A percentile compares a stretch with the other conserved stretches of the same genome.
Conservation (phyloP, 2,329 filamentous ascomycete species). For the Nemania bipapillata region DNA sequence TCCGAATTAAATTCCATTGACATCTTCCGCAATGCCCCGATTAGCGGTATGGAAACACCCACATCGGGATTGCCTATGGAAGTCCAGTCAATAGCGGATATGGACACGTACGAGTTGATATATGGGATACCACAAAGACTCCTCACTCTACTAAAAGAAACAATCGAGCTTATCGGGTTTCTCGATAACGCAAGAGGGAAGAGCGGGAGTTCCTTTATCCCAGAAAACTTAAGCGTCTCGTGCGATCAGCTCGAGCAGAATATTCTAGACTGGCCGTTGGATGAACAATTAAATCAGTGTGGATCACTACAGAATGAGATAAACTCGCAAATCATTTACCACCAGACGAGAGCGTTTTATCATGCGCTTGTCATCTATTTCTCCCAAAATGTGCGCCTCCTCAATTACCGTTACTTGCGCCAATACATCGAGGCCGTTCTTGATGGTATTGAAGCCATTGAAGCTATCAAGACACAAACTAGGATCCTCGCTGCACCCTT, state of each 20-base stretch:
- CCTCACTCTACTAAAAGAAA: slow-evolving; percentile 9
- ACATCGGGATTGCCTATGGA: background rate
- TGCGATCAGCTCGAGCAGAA: slow-evolving; percentile 26
- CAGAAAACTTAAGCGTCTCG: slow-evolving; percentile 1
- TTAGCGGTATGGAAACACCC: background rate
- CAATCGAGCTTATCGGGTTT: slow-evolving; percentile 62
- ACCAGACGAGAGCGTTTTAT: slow-evolving; percentile 69
- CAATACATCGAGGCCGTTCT: slow-evolving; percentile 22
- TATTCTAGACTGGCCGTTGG: slow-evolving; percentile 25
- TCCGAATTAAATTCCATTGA: background rate
- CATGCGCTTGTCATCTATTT: slow-evolving; percentile 81
- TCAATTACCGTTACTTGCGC: slow-evolving; percentile 18
- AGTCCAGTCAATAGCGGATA: background rate
- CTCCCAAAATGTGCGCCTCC: slow-evolving; percentile 56
- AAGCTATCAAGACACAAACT: slow-evolving; percentile 21
- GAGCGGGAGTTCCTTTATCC: slow-evolving; percentile 68
- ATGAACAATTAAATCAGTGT: background rate
- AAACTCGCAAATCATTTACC: slow-evolving; percentile 16
- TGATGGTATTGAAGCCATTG: slow-evolving; percentile 28
- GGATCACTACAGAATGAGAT: background rate
- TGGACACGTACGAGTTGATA: slow-evolving; percentile 51
- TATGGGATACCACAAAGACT: slow-evolving; percentile 11
- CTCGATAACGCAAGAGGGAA: slow-evolving; percentile 77
- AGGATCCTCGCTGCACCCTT: slow-evolving; percentile 21
- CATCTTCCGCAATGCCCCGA: background rate